A percentile compares a stretch with the other conserved stretches of the same genome.
Conservation (phyloP, 495 filamentous ascomycete species). For the Chlorociboria aeruginascens region DNA sequence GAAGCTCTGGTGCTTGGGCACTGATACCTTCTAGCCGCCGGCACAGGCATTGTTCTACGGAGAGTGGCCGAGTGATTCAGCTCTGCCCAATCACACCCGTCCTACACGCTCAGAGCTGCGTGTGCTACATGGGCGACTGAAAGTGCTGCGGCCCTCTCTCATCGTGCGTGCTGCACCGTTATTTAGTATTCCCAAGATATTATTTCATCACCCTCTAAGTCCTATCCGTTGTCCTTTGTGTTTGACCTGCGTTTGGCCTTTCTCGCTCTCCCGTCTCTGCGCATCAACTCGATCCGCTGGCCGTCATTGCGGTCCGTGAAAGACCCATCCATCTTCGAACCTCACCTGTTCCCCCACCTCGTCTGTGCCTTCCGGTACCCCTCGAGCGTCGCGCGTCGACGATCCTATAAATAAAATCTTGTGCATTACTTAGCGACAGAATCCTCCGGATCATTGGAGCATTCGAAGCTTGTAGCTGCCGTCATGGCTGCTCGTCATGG, state of each 20-base stretch:
- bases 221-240: slow-evolving; percentile 7
- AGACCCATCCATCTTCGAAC: background rate
- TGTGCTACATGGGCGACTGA: too few relatives aligned
- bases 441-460: slow-evolving; percentile 13
- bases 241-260: background rate
- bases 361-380: slow-evolving; percentile 14
- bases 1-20: too few relatives aligned
- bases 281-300: background rate
- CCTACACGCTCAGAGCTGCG: too few relatives aligned
- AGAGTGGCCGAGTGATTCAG: too few relatives aligned
- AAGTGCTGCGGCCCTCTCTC: too few relatives aligned
- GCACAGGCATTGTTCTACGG: too few relatives aligned
- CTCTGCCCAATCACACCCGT: too few relatives aligned
- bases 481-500: slow-evolving; percentile 23
- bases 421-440: slow-evolving; percentile 16
- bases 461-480: slow-evolving; percentile 6
- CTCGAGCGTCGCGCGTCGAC: slow-evolving; percentile 1
- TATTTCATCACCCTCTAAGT: too few relatives aligned
- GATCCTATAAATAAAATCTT: slow-evolving; percentile 18
- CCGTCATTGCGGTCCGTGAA: slow-evolving; percentile 13
- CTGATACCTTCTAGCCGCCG: too few relatives aligned
- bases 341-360: slow-evolving; percentile 9
- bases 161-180: too few relatives aligned
- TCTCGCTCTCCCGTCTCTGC: slow-evolving; percentile 5
- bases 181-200: too few relatives aligned